A percentile compares a stretch with the other conserved stretches of the same genome.
phyloP scores from a whole-genome alignment of 768 basidiomycete genomes.

The Collybia mongolica region DNA sequence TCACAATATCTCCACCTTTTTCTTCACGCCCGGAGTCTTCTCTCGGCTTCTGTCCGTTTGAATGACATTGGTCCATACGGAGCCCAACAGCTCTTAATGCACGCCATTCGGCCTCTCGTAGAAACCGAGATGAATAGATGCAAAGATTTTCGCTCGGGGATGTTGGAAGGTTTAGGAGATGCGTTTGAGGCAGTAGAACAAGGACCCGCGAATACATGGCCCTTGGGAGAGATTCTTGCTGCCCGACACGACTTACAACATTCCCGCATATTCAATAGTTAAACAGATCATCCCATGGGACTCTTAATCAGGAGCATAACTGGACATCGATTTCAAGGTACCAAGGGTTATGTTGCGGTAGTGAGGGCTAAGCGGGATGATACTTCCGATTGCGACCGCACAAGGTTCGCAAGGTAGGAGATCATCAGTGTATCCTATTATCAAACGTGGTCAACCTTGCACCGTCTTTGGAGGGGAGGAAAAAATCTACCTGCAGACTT shows the following conservation, averaged over 20 bases:
- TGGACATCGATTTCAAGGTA: slow-evolving; percentile 5
- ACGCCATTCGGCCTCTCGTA: slow-evolving; percentile 67
- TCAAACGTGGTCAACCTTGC: slow-evolving; percentile 13
- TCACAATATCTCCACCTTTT: slow-evolving; percentile 89
- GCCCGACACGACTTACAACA: slow-evolving; percentile 93
- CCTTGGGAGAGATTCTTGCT: slow-evolving; percentile 89
- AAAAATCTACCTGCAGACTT: slow-evolving; percentile 60
- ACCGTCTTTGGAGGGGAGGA: slow-evolving; percentile 7
- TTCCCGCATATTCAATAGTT: slow-evolving; percentile 95
- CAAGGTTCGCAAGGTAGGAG: slow-evolving; percentile 90
- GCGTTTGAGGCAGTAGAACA: slow-evolving; percentile 38
- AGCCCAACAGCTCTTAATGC: slow-evolving; percentile 84
- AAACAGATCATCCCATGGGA: slow-evolving; percentile 6
- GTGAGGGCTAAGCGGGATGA: slow-evolving; percentile 84
- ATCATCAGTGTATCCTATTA: slow-evolving; percentile 89
- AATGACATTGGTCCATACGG: slow-evolving; percentile 93
- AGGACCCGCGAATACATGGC: slow-evolving; percentile 92
- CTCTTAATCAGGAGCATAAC: slow-evolving; percentile 1
- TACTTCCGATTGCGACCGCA: slow-evolving; percentile 91
- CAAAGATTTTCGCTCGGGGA: slow-evolving; percentile 47
- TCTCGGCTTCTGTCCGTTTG: slow-evolving; percentile 90
- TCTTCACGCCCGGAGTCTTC: slow-evolving; percentile 84
- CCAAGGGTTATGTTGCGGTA: slow-evolving; percentile 37
- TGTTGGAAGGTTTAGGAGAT: slow-evolving; percentile 23
- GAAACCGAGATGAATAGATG: slow-evolving; percentile 47